phyloP scores from a whole-genome alignment of 768 basidiomycete genomes.

The Amanita inopinata region DNA sequence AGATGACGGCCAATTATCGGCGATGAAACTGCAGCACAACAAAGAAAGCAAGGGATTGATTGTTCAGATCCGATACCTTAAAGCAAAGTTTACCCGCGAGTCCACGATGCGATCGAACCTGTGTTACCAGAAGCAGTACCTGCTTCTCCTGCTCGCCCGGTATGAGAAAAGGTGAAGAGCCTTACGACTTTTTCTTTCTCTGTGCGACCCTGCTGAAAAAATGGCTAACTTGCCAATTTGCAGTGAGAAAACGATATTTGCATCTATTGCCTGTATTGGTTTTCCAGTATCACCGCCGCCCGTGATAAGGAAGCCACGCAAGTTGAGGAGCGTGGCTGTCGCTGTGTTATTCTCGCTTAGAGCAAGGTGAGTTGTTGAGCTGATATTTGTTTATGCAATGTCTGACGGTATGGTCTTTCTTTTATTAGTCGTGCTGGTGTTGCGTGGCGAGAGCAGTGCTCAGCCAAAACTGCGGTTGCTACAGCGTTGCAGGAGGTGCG shows the following conservation, averaged over 20 bases:
- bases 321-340: slow-evolving; percentile 46
- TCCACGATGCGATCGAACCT: slow-evolving; percentile 67
- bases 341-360: slow-evolving; percentile 59
- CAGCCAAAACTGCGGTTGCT: slow-evolving; percentile 49
- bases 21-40: slow-evolving; percentile 59
- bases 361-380: slow-evolving; percentile 38
- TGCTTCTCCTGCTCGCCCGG: slow-evolving; percentile 60
- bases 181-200: no score
- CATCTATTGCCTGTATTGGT: slow-evolving; percentile 68
- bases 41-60: slow-evolving; percentile 87
- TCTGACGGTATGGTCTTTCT: slow-evolving; percentile 2
- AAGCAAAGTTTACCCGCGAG: slow-evolving; percentile 86
- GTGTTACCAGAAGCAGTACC: slow-evolving; percentile 81
- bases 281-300: slow-evolving; percentile 40
- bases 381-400: neutral
- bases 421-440: slow-evolving; percentile 45
- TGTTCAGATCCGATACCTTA: slow-evolving; percentile 84
- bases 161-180: slow-evolving; percentile 60
- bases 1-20: slow-evolving; percentile 42
- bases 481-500: slow-evolving; percentile 68
- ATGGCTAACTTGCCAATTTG: neutral
- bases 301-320: slow-evolving; percentile 28
- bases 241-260: slow-evolving; percentile 64
- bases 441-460: slow-evolving; percentile 53
- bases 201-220: neutral